Evolutionary conservation across 2,329 filamentous ascomycete species (phyloP).

Genomic region (Pseudodiploospora longispora): DNA sequence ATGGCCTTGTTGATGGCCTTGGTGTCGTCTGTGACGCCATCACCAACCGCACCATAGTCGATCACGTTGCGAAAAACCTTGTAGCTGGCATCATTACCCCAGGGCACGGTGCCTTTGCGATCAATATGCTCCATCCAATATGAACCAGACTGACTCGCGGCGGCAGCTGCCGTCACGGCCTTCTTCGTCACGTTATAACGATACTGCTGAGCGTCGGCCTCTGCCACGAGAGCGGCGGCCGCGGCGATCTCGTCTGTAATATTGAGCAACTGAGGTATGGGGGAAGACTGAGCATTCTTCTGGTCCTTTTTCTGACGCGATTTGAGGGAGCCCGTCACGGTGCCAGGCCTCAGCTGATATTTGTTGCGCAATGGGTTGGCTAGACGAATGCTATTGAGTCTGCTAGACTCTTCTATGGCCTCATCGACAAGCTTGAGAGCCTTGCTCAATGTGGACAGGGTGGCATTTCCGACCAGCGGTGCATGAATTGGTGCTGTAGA

Average conservation of each 20-base stretch:
- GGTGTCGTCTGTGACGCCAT: constrained; percentile 13
- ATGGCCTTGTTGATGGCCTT: constrained; percentile 1
- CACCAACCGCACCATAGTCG: constrained; percentile 21
- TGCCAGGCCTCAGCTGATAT: too few relatives aligned
- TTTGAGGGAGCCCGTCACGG: too few relatives aligned
- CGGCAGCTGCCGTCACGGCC: constrained; percentile 1
- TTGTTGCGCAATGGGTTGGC: too few relatives aligned
- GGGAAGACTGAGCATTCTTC: not conserved
- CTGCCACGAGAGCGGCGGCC: constrained; percentile 17
- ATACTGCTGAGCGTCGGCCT: constrained; percentile 10
- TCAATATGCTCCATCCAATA: constrained; percentile 21
- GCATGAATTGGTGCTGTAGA: too few relatives aligned
- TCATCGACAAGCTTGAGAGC: too few relatives aligned
- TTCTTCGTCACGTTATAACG: constrained; percentile 20
- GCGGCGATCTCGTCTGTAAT: constrained; percentile 16
- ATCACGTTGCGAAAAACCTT: constrained; percentile 23
- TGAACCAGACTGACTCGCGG: not conserved
- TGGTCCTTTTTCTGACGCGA: too few relatives aligned
- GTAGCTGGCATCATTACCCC: constrained; percentile 19
- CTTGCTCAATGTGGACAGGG: too few relatives aligned
- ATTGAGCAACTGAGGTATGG: constrained; percentile 7
- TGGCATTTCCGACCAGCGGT: too few relatives aligned
- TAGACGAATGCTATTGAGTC: too few relatives aligned
- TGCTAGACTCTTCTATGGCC: too few relatives aligned
- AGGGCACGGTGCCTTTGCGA: constrained; percentile 19